Percentiles rank a stretch among this genome's conserved stretches.
Conservation (phyloP, 2,329 filamentous ascomycete species). For the Alternaria atra region DNA sequence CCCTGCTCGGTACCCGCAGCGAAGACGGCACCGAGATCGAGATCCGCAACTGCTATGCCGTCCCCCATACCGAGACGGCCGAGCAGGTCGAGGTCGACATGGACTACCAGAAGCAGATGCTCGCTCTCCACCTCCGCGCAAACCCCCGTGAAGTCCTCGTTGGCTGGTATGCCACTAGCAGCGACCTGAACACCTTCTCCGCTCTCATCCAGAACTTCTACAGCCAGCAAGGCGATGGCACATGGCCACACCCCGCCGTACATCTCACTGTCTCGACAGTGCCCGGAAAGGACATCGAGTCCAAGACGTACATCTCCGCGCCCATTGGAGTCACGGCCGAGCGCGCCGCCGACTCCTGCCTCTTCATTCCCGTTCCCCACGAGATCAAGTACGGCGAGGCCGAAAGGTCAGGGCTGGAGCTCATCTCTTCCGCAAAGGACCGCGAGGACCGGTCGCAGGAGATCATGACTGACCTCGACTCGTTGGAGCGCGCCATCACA, state of each 20-base stretch:
- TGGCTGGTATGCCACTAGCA: conserved; percentile 97
- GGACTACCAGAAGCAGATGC: conserved; percentile 99
- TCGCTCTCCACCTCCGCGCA: conserved; percentile 90
- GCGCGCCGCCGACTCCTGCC: conserved; percentile 92
- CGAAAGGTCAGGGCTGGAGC: conserved; percentile 79
- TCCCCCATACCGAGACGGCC: conserved; percentile 96
- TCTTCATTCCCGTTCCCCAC: conserved; percentile 97
- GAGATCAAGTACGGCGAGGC: conserved; percentile 88
- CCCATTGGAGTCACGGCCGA: conserved; percentile 95
- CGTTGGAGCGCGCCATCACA: conserved; percentile 83
- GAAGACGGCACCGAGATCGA: conserved; percentile 98
- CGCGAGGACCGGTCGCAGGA: conserved; percentile 75
- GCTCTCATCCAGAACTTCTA: conserved; percentile 99
- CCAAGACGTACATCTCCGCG: conserved; percentile 92
- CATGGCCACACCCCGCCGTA: conserved; percentile 95
- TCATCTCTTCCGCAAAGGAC: conserved; percentile 84
- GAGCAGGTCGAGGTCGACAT: conserved; percentile 99
- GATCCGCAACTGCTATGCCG: conserved; percentile 95
- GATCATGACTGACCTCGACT: conserved; percentile 88
- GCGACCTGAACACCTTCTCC: conserved; percentile 97
- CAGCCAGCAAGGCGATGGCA: conserved; percentile 94
- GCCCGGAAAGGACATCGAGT: conserved; percentile 86
- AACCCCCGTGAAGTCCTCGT: conserved; percentile 93
- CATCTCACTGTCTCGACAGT: conserved; percentile 95
- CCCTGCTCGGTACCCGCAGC: conserved; percentile 88